These are phyloP conservation scores for Hypoxylon rubiginosum DNA, from an alignment of 2,329 filamentous ascomycete genomes.

Conservation along the genomic window DNA sequence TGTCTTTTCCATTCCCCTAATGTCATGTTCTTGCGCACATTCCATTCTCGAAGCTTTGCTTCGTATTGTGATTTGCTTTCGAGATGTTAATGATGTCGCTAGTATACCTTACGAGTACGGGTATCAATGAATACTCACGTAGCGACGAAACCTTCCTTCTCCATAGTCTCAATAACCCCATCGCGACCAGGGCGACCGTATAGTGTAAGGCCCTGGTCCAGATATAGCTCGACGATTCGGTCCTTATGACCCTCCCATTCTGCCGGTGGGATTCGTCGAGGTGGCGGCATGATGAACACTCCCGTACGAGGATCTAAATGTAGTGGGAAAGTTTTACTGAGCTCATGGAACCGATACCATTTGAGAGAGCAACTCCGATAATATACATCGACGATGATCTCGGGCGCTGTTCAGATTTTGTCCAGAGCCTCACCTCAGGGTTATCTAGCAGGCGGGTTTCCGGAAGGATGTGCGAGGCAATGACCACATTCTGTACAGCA, in stretches of 20 bases:
- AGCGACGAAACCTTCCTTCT: neutral
- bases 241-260: slow-evolving; percentile 12
- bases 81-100: neutral
- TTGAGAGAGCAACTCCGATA: neutral
- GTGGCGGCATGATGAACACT: slow-evolving; percentile 2
- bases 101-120: neutral
- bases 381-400: neutral
- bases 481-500: neutral
- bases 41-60: neutral
- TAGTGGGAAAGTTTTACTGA: neutral
- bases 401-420: neutral
- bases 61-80: slow-evolving; percentile 23
- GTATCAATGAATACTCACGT: neutral
- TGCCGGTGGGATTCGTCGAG: slow-evolving; percentile 4
- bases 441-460: neutral
- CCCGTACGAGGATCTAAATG: neutral
- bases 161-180: slow-evolving; percentile 1
- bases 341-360: neutral
- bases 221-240: slow-evolving; percentile 17
- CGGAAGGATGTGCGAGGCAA: neutral
- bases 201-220: slow-evolving; percentile 4
- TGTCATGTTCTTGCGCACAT: slow-evolving; percentile 13
- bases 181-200: neutral
- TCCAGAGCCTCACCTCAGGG: neutral
- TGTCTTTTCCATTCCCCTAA: neutral